These are phyloP conservation scores for Pichia californica DNA, from an alignment of 805 yeast genomes.

Conservation along the genomic window DNA sequence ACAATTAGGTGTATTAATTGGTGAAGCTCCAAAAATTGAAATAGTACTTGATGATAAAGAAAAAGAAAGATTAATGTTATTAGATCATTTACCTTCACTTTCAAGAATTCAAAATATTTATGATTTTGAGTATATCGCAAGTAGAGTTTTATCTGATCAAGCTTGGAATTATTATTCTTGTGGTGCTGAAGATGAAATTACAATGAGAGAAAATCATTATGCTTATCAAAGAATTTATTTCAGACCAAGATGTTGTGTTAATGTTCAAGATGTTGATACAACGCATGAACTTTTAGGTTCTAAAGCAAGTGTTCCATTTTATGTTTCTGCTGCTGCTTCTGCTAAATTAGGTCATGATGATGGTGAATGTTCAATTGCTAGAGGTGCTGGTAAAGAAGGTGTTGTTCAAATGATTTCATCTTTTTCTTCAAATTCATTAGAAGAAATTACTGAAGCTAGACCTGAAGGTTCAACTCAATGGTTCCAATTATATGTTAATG, in stretches of 20 bases:
- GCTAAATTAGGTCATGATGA: slow-evolving; percentile 90
- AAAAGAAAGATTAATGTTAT: slow-evolving; percentile 34
- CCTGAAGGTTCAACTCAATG: slow-evolving; percentile 67
- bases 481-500: slow-evolving; percentile 82
- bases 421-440: slow-evolving; percentile 79
- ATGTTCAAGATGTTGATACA: slow-evolving; percentile 65
- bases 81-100: slow-evolving; percentile 61
- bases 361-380: slow-evolving; percentile 81
- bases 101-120: slow-evolving; percentile 66
- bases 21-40: slow-evolving; percentile 29
- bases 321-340: slow-evolving; percentile 85
- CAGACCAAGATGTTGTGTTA: slow-evolving; percentile 75
- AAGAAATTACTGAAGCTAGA: slow-evolving; percentile 73
- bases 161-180: slow-evolving; percentile 93
- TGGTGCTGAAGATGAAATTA: slow-evolving; percentile 88
- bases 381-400: slow-evolving; percentile 67
- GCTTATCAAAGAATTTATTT: slow-evolving; percentile 86
- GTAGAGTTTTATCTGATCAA: slow-evolving; percentile 62
- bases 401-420: slow-evolving; percentile 90
- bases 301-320: slow-evolving; percentile 67
- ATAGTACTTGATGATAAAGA: slow-evolving; percentile 37
- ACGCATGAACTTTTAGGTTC: slow-evolving; percentile 72
- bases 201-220: slow-evolving; percentile 82
- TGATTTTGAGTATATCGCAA: slow-evolving; percentile 85
- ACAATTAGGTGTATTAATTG: slow-evolving; percentile 48